Evolutionary conservation across 2,329 filamentous ascomycete genomes (phyloP).

Genomic region (Aspergillus terreus): DNA sequence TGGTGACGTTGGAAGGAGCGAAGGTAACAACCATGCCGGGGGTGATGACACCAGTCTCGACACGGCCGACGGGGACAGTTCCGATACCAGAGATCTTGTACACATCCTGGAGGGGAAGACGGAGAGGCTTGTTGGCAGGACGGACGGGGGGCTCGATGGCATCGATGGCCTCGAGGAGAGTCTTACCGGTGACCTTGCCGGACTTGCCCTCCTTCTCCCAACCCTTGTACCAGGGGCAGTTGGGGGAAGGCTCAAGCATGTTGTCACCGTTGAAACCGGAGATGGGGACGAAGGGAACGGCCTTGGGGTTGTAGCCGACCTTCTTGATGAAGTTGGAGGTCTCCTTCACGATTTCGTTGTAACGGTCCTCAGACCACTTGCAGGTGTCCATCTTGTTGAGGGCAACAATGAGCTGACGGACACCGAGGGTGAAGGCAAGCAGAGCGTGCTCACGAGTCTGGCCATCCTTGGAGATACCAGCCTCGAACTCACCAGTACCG

Average conservation of each 20-base stretch:
- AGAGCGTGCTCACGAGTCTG: slow-evolving; percentile 99
- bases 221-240: slow-evolving; percentile 99
- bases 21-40: slow-evolving; percentile 85
- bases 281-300: slow-evolving; percentile 97
- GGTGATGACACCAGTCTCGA: slow-evolving; percentile 98
- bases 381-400: slow-evolving; percentile 99
- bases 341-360: slow-evolving; percentile 99
- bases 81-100: slow-evolving; percentile 99
- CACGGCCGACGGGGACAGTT: slow-evolving; percentile 99
- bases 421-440: slow-evolving; percentile 99
- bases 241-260: slow-evolving; percentile 86
- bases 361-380: slow-evolving; percentile 96
- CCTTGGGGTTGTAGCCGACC: slow-evolving; percentile 99
- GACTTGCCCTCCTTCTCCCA: slow-evolving; percentile 98
- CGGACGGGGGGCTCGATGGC: slow-evolving; percentile 87
- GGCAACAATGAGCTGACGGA: slow-evolving; percentile 99
- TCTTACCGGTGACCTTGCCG: slow-evolving; percentile 86
- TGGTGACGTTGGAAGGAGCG: slow-evolving; percentile 97
- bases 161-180: slow-evolving; percentile 98
- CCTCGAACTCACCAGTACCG: slow-evolving; percentile 99
- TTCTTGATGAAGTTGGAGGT: slow-evolving; percentile 99
- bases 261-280: slow-evolving; percentile 99
- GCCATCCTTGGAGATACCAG: slow-evolving; percentile 99
- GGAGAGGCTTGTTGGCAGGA: slow-evolving; percentile 98
- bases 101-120: slow-evolving; percentile 99